Percentiles rank a stretch among this genome's conserved stretches.
Conservation (phyloP, 345 rosid species). For the Mangifera indica region DNA sequence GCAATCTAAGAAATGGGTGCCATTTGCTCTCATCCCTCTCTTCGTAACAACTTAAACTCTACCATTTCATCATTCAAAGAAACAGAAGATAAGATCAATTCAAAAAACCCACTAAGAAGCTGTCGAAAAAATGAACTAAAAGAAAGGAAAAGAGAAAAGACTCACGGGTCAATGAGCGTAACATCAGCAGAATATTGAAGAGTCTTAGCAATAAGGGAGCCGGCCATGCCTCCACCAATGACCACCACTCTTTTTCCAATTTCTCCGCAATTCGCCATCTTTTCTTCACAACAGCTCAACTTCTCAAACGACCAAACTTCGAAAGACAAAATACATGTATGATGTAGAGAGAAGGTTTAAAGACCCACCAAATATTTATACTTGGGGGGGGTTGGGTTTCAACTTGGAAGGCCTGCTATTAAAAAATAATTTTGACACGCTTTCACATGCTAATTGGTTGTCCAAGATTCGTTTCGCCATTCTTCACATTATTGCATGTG, state of each 20-base stretch:
- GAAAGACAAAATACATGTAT: too few relatives aligned
- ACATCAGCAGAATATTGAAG: slow-evolving; percentile 59
- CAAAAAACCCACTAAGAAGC: neutral
- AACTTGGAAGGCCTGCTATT: too few relatives aligned
- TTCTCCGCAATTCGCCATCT: slow-evolving; percentile 14
- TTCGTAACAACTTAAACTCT: too few relatives aligned
- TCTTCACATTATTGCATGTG: too few relatives aligned
- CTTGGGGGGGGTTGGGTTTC: too few relatives aligned
- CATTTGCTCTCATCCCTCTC: neutral
- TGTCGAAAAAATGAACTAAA: neutral
- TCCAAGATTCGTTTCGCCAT: too few relatives aligned
- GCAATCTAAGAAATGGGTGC: neutral
- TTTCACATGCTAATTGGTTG: too few relatives aligned
- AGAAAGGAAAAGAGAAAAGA: neutral
- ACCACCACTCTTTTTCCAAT: slow-evolving; percentile 42
- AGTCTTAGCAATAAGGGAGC: slow-evolving; percentile 50
- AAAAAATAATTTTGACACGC: too few relatives aligned
- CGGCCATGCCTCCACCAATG: slow-evolving; percentile 66
- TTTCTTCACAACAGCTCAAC: too few relatives aligned
- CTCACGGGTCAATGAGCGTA: slow-evolving; percentile 72
- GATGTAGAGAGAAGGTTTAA: too few relatives aligned
- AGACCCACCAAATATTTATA: too few relatives aligned
- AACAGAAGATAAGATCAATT: neutral
- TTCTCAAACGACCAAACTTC: too few relatives aligned
- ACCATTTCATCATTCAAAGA: neutral